Conservation (phyloP, 1,139 yeast species). For the Blastobotrys proliferans region DNA sequence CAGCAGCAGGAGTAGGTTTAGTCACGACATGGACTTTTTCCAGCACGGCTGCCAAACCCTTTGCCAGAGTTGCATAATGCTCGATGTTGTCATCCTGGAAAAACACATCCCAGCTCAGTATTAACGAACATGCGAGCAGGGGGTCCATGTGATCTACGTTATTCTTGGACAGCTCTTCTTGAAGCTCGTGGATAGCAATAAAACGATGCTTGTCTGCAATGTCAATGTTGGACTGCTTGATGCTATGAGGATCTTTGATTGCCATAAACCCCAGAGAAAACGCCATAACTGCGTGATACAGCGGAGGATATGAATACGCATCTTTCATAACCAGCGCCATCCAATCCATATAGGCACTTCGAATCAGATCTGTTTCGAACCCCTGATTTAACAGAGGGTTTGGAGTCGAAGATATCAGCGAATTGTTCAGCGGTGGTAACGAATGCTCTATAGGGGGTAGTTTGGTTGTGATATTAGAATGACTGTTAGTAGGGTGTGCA, state of each 20-base stretch:
- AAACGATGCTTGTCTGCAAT: slow-evolving; percentile 30
- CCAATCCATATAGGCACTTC: slow-evolving; percentile 31
- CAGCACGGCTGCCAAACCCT: slow-evolving; percentile 32
- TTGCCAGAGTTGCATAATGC: slow-evolving; percentile 29
- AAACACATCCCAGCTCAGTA: slow-evolving; percentile 34
- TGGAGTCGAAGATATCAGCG: slow-evolving; percentile 3
- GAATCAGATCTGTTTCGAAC: slow-evolving; percentile 32
- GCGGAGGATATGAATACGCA: slow-evolving; percentile 26
- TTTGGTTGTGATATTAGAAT: slow-evolving; percentile 1
- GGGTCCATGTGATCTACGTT: slow-evolving; percentile 28
- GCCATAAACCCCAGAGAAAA: slow-evolving; percentile 30
- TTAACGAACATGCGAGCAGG: slow-evolving; percentile 28
- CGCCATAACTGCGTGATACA: slow-evolving; percentile 34
- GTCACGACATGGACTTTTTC: slow-evolving; percentile 26
- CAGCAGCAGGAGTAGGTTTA: slow-evolving; percentile 28
- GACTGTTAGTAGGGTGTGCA: not conserved
- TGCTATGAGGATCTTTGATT: slow-evolving; percentile 21
- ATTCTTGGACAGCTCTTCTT: slow-evolving; percentile 23
- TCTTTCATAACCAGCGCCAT: slow-evolving; percentile 24
- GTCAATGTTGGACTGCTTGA: not conserved
- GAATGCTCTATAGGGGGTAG: no score
- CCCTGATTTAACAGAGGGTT: slow-evolving; percentile 27
- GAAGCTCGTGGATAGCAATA: slow-evolving; percentile 29
- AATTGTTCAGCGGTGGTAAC: slow-evolving; percentile 14
- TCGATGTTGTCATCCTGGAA: slow-evolving; percentile 30